Conservation (phyloP, 176 grass and related monocot species). For the Ensete ventricosum region DNA sequence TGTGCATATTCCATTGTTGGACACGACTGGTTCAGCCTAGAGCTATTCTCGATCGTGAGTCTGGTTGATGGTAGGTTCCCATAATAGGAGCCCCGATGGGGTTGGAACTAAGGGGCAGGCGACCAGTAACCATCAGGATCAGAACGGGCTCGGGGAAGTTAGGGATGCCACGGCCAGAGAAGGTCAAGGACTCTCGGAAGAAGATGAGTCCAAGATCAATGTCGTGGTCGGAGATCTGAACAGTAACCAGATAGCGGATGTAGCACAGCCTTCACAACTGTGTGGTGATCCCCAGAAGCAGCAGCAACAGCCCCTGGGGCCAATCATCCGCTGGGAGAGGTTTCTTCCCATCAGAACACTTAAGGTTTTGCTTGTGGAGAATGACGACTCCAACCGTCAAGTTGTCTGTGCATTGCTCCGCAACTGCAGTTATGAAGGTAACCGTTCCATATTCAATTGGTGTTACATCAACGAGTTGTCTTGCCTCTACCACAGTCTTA, state of each 20-base stretch:
- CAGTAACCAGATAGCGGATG: constrained; percentile 16
- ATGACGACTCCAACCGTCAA: constrained; percentile 77
- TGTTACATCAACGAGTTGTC: neutral
- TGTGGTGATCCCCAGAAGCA: constrained; percentile 33
- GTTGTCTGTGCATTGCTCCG: constrained; percentile 77
- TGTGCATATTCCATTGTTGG: constrained; percentile 23
- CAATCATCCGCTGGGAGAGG: constrained; percentile 52
- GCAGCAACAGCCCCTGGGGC: constrained; percentile 2
- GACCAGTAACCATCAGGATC: neutral
- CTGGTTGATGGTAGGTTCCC: constrained; percentile 47
- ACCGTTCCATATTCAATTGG: neutral
- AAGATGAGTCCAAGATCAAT: constrained; percentile 32
- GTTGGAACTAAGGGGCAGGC: constrained; percentile 20
- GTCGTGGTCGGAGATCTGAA: constrained; percentile 19
- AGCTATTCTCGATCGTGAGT: constrained; percentile 19
- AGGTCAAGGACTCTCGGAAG: constrained; percentile 25
- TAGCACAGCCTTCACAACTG: neutral
- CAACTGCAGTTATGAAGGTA: constrained; percentile 92
- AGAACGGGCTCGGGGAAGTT: constrained; percentile 8
- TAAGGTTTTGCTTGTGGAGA: constrained; percentile 81
- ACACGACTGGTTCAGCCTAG: constrained; percentile 15
- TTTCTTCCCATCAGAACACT: constrained; percentile 75
- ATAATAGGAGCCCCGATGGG: constrained; percentile 27
- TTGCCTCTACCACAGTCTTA: neutral
- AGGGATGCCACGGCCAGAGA: constrained; percentile 18